Conservation (phyloP, 768 basidiomycete species). For the Suillus variegatus region DNA sequence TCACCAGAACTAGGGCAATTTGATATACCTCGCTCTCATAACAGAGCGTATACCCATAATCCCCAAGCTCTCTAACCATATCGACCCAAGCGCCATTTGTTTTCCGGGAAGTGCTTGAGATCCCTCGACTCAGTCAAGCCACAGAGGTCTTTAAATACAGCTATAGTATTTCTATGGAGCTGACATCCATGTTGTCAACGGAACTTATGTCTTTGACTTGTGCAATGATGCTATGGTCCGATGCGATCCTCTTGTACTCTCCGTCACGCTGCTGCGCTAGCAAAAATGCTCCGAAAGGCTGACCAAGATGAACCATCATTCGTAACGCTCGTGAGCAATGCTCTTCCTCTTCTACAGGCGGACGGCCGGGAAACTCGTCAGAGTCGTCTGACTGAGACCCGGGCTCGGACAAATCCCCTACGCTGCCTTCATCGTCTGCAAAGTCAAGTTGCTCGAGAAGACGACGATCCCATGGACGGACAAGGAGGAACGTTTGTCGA, state of each 20-base stretch:
- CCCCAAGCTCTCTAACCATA: conserved; percentile 54
- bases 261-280: not conserved
- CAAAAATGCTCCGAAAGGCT: not conserved
- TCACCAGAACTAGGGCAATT: conserved; percentile 45
- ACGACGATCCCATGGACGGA: not conserved
- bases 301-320: not conserved
- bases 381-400: not conserved
- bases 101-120: too few relatives aligned
- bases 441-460: not conserved
- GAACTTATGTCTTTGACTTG: not conserved
- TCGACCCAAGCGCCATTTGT: conserved; percentile 42
- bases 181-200: not conserved
- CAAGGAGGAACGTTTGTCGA: not conserved
- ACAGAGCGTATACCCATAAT: conserved; percentile 61
- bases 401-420: not conserved
- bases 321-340: not conserved
- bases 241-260: conserved; percentile 1
- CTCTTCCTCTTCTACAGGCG: not conserved
- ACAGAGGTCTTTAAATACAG: not conserved
- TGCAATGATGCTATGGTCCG: not conserved
- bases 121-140: too few relatives aligned
- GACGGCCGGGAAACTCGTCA: not conserved
- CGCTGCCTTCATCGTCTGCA: not conserved
- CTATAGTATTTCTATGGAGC: not conserved
- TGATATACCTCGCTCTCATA: conserved; percentile 59